Conservation (phyloP, 306 rosid species). For the Gynostemma pentaphyllum region DNA sequence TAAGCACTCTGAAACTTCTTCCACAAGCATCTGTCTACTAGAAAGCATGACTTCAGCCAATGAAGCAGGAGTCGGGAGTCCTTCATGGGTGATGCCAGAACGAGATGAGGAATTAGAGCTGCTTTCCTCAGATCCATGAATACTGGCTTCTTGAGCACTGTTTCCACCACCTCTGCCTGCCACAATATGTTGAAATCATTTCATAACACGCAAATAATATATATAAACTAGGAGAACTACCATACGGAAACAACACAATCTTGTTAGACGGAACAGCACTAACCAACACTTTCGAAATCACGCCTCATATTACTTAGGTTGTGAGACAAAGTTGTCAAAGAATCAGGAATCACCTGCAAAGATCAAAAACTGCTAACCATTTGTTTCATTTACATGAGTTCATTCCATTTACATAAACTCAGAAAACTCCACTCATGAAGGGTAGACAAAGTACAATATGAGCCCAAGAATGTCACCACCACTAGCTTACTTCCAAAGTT, state of each 20-base stretch:
- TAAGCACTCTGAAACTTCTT: slow-evolving; percentile 65
- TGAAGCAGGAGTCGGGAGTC: slow-evolving; percentile 63
- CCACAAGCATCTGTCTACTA: slow-evolving; percentile 52
- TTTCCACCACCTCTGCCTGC: slow-evolving; percentile 58
- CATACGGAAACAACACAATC: slow-evolving; percentile 12
- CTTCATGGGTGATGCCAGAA: slow-evolving; percentile 32
- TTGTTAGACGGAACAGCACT: slow-evolving; percentile 19
- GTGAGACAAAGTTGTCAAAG: slow-evolving; percentile 80
- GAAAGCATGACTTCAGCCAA: slow-evolving; percentile 85
- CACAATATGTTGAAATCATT: slow-evolving; percentile 22
- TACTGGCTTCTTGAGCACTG: slow-evolving; percentile 31
- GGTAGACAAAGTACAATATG: not conserved
- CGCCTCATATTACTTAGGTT: slow-evolving; percentile 48
- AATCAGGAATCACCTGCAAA: slow-evolving; percentile 81
- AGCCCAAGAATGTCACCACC: not conserved
- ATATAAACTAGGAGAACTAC: not conserved
- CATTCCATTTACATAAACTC: too few species aligned
- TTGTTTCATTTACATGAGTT: slow-evolving; percentile 6
- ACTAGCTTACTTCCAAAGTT: not conserved
- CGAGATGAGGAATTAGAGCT: slow-evolving; percentile 31
- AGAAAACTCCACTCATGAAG: not conserved
- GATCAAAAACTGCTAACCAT: slow-evolving; percentile 15
- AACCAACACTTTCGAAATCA: slow-evolving; percentile 69
- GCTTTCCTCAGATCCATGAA: slow-evolving; percentile 30
- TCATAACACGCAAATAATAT: not conserved